phyloP scores from a whole-genome alignment of 192 early-diverging fungal genomes.

The Podila clonocystis region DNA sequence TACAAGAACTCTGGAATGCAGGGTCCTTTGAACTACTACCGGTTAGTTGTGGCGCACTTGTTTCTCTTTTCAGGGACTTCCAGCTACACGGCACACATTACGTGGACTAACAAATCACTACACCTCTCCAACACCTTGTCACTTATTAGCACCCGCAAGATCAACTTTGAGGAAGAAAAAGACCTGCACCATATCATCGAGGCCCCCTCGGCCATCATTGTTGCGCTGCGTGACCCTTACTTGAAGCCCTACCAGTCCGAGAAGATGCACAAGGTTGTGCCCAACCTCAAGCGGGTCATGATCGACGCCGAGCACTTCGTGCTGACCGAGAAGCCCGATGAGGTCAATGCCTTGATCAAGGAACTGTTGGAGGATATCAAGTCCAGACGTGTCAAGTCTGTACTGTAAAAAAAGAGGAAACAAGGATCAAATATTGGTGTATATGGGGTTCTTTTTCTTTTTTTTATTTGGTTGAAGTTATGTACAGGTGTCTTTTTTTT shows the following conservation, averaged over 20 bases:
- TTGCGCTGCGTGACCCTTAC: conserved; percentile 13
- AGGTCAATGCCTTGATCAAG: conserved; percentile 20
- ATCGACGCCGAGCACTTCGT: conserved; percentile 23
- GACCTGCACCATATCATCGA: conserved; percentile 2
- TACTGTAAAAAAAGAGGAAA: conserved; percentile 10
- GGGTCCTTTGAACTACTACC: conserved; percentile 55
- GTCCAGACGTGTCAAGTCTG: conserved; percentile 2
- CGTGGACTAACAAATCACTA: neutral
- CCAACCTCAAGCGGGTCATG: conserved; percentile 12
- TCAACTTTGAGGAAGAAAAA: conserved; percentile 53
- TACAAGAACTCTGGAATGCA: conserved; percentile 32
- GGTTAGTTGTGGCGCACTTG: neutral
- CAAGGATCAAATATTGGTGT: neutral
- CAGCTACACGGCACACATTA: too few relatives aligned
- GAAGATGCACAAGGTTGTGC: conserved; percentile 17
- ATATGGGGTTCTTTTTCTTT: neutral
- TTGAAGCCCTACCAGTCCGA: conserved; percentile 13
- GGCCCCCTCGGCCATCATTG: conserved; percentile 20
- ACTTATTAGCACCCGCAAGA: conserved; percentile 17
- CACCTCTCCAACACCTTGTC: neutral
- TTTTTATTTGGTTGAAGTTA: neutral
- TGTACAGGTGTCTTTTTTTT: neutral
- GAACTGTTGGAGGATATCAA: conserved; percentile 24
- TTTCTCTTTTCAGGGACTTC: too few relatives aligned
- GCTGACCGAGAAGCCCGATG: conserved; percentile 29